A percentile compares a stretch with the other conserved stretches of the same genome.
phyloP scores from a whole-genome alignment of 306 rosid genomes.

The Prunus armeniaca region DNA sequence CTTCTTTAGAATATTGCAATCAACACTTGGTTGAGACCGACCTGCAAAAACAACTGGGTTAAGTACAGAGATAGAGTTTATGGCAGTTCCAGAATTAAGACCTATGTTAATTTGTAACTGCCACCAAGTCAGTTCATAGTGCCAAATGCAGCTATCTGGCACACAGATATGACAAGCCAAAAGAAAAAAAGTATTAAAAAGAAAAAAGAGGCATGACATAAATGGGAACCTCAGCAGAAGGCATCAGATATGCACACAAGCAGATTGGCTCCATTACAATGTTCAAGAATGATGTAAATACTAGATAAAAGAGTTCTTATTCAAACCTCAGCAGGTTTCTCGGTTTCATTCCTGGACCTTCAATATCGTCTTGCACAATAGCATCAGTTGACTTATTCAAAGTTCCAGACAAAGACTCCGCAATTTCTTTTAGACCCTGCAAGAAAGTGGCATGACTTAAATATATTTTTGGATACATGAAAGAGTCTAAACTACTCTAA shows the following conservation, averaged over 20 bases:
- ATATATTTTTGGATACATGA: too few species aligned
- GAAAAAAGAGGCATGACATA: neutral
- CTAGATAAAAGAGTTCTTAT: constrained; percentile 10
- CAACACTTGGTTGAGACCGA: constrained; percentile 42
- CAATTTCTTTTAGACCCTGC: constrained; percentile 83
- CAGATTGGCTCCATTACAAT: neutral
- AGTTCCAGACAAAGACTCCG: constrained; percentile 33
- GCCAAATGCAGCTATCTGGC: neutral
- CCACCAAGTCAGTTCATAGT: neutral
- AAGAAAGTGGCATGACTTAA: constrained; percentile 16
- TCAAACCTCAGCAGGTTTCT: constrained; percentile 60
- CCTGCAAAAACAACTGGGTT: constrained; percentile 40
- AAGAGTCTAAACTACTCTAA: too few species aligned
- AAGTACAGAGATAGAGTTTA: neutral
- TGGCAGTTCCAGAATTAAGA: neutral
- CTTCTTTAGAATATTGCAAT: constrained; percentile 21
- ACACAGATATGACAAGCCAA: neutral
- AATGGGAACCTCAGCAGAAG: neutral
- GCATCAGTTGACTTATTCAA: constrained; percentile 39
- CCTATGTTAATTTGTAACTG: neutral
- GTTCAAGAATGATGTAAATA: constrained; percentile 3
- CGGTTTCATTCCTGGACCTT: constrained; percentile 34
- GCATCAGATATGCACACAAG: neutral
- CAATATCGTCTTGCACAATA: constrained; percentile 30
- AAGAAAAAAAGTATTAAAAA: neutral